Base-by-base conservation (phyloP, 805 yeast species). In the Saccharomyces paradoxus region DNA sequence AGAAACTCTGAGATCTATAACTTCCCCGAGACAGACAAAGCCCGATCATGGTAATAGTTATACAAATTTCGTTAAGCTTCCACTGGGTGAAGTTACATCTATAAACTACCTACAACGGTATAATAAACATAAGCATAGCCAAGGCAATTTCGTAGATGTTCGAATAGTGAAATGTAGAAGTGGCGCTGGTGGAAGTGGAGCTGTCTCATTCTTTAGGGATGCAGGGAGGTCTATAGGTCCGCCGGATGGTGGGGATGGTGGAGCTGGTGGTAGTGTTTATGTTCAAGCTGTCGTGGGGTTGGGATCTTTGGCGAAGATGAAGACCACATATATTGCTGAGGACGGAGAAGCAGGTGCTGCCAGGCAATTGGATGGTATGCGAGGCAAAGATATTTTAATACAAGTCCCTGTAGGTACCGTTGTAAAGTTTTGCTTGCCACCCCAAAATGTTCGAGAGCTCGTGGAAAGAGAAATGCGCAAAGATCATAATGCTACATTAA, bases 241-340 rank as follows among this genome's bases (percentile, higher is more conserved):
- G 0, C 96, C 99, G 0, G 96, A 91, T 69, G 99, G 99, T n/a
- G 99, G 99, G 9, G 97, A 94, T 71, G 99, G 99, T 30, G 99
- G 98, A 4, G 74, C 77, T 57, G 99, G 99, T 24, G 99, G 99
- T 2, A 78, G 84, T 52, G 79, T 94, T 2, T 92, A 86, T 66
- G 81, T 94, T 1, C 88, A 85, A 65, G 96, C 96, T 2, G 83
- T 84, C 1, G 81, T 81, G 50, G 87, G 87, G 24, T 62, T 87
- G 47, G 80, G 83, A 41, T 84, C 94, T 3, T 70, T 94, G 55
- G 89, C 89, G 61, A 82, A 82, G 56, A 63, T 92, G 29, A 79
- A 79, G 56, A 79, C 85, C 41, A 78, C 78, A 14, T 89, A 90
- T 69, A 74, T 74, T 17, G 97, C 97, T 0, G 79, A 77, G 14